Evolutionary conservation across 1,284 basidiomycete genomes (phyloP).

Genomic region (Chiua sp.): DNA sequence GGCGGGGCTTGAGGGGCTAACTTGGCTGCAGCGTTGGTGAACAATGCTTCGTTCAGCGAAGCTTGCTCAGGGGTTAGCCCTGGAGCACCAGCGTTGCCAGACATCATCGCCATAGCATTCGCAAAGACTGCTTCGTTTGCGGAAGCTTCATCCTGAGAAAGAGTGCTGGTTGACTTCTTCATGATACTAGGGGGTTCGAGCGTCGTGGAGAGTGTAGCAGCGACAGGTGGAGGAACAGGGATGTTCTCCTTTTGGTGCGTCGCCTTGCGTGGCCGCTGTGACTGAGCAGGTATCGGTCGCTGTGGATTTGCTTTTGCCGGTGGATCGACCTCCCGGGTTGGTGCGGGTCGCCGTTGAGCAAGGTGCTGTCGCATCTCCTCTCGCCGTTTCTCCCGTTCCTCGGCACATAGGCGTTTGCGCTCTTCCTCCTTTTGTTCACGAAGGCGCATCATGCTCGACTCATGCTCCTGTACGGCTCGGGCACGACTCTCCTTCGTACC

Average conservation of each 20-base stretch:
- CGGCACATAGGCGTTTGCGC: conserved; percentile 49
- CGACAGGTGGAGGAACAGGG: conserved; percentile 13
- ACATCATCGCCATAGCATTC: conserved; percentile 29
- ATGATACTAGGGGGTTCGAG: conserved; percentile 27
- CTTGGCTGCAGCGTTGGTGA: conserved; percentile 27
- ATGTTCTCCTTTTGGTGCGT: conserved; percentile 30
- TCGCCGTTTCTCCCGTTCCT: conserved; percentile 48
- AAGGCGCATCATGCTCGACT: conserved; percentile 50
- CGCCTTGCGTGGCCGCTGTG: conserved; percentile 12
- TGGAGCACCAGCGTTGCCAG: conserved; percentile 9
- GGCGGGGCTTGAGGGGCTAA: conserved; percentile 20
- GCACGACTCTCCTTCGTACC: conserved; percentile 36
- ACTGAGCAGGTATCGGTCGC: conserved; percentile 13
- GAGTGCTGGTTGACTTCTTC: conserved; percentile 29
- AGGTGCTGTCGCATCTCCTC: conserved; percentile 38
- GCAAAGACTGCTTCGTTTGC: conserved; percentile 33
- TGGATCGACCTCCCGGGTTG: conserved; percentile 22
- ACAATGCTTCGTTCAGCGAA: conserved; percentile 31
- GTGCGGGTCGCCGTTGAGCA: conserved; percentile 23
- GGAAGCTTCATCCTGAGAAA: conserved; percentile 34
- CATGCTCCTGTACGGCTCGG: conserved; percentile 49
- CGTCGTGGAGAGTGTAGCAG: conserved; percentile 16
- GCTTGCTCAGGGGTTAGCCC: conserved; percentile 23
- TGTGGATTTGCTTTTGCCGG: conserved; percentile 17
- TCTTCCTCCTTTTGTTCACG: conserved; percentile 55